Evolutionary conservation across 2,329 filamentous ascomycete species (phyloP).

Genomic region (Epicoccum nigrum): DNA sequence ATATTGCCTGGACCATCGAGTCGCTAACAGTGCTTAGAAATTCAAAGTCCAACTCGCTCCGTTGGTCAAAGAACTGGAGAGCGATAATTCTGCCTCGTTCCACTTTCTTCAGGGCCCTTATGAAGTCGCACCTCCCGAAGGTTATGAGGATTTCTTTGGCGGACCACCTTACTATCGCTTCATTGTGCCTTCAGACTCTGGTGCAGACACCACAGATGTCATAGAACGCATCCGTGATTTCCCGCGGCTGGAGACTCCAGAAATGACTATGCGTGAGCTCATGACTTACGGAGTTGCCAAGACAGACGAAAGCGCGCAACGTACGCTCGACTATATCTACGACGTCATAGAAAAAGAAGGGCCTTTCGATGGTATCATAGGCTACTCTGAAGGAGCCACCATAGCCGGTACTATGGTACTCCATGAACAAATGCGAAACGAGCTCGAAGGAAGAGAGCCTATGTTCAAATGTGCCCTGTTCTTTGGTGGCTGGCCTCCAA

Average conservation of each 20-base stretch:
- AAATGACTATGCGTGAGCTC: conserved; percentile 63
- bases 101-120: conserved; percentile 36
- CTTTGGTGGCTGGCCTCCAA: conserved; percentile 56
- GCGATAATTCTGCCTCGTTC: conserved; percentile 27
- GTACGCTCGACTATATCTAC: conserved; percentile 30
- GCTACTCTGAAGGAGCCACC: conserved; percentile 66
- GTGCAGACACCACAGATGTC: conserved; percentile 28
- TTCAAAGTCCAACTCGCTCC: conserved; percentile 38
- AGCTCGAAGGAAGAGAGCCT: conserved; percentile 24
- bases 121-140: conserved; percentile 29
- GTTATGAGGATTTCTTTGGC: conserved; percentile 39
- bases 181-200: conserved; percentile 26
- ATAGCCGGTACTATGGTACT: conserved; percentile 55
- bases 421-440: conserved; percentile 29
- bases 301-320: conserved; percentile 33
- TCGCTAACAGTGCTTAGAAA: conserved; percentile 21
- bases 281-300: conserved; percentile 46
- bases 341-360: conserved; percentile 30
- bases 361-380: conserved; percentile 60
- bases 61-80: conserved; percentile 33
- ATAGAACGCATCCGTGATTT: conserved; percentile 60
- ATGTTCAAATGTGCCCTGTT: conserved; percentile 56
- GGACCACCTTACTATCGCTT: conserved; percentile 36
- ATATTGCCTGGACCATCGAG: neutral
- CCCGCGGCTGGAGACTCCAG: conserved; percentile 58